Evolutionary conservation across 2,329 filamentous ascomycete species (phyloP).

Genomic region (Aspergillus novoparasiticus): DNA sequence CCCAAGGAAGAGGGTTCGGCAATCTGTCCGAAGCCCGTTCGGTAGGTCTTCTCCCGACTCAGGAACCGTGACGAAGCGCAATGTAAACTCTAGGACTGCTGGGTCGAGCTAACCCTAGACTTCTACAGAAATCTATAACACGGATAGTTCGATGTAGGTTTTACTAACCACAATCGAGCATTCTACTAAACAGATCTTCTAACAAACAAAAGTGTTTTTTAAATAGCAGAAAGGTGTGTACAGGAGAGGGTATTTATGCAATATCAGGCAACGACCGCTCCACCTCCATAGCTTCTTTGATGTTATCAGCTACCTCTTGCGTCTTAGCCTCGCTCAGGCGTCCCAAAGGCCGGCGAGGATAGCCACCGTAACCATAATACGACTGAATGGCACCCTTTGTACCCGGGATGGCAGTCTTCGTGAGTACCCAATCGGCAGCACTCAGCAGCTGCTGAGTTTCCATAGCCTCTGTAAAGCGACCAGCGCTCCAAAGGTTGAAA

Average conservation of each 20-base stretch:
- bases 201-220: neutral
- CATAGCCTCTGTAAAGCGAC: conserved; percentile 74
- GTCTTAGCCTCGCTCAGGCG: conserved; percentile 35
- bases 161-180: neutral
- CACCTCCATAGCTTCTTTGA: conserved; percentile 39
- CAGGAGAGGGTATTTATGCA: conserved; percentile 25
- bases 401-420: conserved; percentile 79
- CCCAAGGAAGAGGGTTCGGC: neutral
- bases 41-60: neutral
- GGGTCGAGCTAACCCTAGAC: neutral
- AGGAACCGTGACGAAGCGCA: no score
- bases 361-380: conserved; percentile 82
- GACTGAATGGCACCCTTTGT: conserved; percentile 83
- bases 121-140: neutral
- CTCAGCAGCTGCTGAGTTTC: conserved; percentile 75
- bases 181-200: neutral
- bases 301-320: conserved; percentile 34
- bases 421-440: conserved; percentile 80
- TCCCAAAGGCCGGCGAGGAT: conserved; percentile 65
- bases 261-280: conserved; percentile 40
- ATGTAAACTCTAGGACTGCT: neutral
- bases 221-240: neutral
- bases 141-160: neutral
- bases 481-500: conserved; percentile 75
- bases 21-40: neutral